Conservation (phyloP, 805 yeast species). For the Myxozyma monticola region DNA sequence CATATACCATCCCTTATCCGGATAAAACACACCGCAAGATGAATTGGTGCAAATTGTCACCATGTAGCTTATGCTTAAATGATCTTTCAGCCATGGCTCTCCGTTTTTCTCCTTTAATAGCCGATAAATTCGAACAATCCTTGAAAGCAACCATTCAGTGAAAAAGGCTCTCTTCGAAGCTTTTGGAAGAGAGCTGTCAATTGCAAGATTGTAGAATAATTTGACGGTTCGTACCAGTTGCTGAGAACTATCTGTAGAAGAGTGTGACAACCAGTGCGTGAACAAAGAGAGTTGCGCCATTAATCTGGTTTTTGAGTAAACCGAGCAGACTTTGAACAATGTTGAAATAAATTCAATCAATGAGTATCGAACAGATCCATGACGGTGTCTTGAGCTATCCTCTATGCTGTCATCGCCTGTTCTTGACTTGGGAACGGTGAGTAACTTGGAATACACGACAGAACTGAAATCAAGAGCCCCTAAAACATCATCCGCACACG, state of each 20-base stretch:
- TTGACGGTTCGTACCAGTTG: slow-evolving; percentile 52
- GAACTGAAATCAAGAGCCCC: slow-evolving; percentile 68
- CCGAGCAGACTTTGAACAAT: slow-evolving; percentile 51
- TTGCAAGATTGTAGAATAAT: slow-evolving; percentile 46
- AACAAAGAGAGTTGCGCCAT: slow-evolving; percentile 57
- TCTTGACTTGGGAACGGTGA: slow-evolving; percentile 34
- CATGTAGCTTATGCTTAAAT: slow-evolving; percentile 31
- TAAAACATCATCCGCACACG: slow-evolving; percentile 56
- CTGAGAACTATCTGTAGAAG: slow-evolving; percentile 55
- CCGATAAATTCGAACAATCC: slow-evolving; percentile 55
- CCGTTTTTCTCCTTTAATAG: slow-evolving; percentile 46
- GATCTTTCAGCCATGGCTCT: slow-evolving; percentile 53
- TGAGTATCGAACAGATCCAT: slow-evolving; percentile 45
- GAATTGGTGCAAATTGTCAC: slow-evolving; percentile 26
- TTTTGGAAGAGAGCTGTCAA: slow-evolving; percentile 62
- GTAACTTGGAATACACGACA: slow-evolving; percentile 59
- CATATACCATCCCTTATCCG: slow-evolving; percentile 38
- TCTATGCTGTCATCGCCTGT: slow-evolving; percentile 1
- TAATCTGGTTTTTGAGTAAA: slow-evolving; percentile 64
- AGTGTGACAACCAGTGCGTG: slow-evolving; percentile 65
- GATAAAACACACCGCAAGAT: slow-evolving; percentile 38
- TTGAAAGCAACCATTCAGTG: slow-evolving; percentile 70
- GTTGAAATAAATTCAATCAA: slow-evolving; percentile 64
- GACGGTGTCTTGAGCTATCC: neutral
- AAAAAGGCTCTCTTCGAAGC: slow-evolving; percentile 71